A percentile compares a stretch with the other conserved stretches of the same genome.
These are phyloP conservation scores for Rosa multiflora DNA, from an alignment of 306 rosid genomes.

Conservation along the genomic window DNA sequence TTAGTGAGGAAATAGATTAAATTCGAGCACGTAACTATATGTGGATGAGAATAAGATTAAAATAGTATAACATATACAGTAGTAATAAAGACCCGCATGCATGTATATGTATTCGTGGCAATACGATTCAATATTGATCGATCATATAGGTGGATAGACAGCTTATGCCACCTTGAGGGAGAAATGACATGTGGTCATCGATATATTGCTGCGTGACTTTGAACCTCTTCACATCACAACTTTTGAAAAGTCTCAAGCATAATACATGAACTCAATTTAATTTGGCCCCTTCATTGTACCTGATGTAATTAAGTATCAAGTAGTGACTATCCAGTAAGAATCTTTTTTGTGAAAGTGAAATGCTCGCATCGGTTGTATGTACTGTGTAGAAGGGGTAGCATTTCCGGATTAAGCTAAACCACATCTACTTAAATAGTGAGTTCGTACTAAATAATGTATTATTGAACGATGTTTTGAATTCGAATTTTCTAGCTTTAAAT, in stretches of 20 bases:
- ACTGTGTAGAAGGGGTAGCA: not conserved
- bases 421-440: not conserved
- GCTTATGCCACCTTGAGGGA: constrained; percentile 6
- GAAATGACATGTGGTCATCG: not conserved
- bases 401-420: not conserved
- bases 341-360: not conserved
- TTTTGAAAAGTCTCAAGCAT: not conserved
- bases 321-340: not conserved
- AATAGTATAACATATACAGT: no score
- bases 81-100: no score
- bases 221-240: not conserved
- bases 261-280: not conserved
- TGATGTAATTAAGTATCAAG: not conserved
- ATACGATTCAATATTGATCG: not conserved
- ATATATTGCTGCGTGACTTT: not conserved
- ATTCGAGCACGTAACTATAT: no score
- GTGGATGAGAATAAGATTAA: no score
- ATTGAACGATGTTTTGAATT: not conserved
- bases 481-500: not conserved
- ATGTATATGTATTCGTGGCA: not conserved
- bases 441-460: not conserved
- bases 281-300: not conserved
- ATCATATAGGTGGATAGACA: not conserved
- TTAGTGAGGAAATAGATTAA: no score
- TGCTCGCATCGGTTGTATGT: not conserved